Conservation (phyloP, 345 rosid genomes). For the Dipteronia sinensis region DNA sequence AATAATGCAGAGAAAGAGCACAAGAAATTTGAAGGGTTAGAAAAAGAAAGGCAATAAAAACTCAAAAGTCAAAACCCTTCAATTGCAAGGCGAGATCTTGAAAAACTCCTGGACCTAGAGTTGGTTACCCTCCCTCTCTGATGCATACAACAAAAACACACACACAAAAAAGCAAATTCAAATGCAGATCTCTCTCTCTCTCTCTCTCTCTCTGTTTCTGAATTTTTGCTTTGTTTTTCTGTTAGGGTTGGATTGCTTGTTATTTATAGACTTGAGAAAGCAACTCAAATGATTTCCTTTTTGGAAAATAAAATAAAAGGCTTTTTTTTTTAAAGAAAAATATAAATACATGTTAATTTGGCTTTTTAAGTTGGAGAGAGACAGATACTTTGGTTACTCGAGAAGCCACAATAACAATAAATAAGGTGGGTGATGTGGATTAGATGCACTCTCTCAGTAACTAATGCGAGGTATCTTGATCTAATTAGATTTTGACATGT, state of each 20-base stretch:
- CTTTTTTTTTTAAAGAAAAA: not conserved
- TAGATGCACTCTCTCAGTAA: too few relatives aligned
- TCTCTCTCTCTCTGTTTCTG: not conserved
- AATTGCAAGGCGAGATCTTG: conserved; percentile 9
- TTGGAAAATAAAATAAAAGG: not conserved
- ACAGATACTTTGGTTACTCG: not conserved
- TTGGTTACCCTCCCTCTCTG: conserved; percentile 1
- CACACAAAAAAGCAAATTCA: not conserved
- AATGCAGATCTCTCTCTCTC: not conserved
- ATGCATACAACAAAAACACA: not conserved
- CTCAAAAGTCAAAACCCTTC: not conserved
- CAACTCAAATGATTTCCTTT: not conserved
- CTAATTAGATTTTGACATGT: too few relatives aligned
- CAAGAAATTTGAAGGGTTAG: not conserved
- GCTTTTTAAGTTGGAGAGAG: not conserved
- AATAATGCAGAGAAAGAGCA: not conserved
- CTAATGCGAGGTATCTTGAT: too few relatives aligned
- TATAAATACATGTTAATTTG: not conserved
- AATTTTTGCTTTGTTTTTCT: not conserved
- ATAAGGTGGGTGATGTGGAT: not conserved
- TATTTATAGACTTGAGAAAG: conserved; percentile 14
- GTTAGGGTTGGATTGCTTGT: not conserved
- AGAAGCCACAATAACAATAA: conserved; percentile 8
- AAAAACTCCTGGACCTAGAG: not conserved
- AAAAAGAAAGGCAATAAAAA: too few relatives aligned